Evolutionary conservation across 2,329 filamentous ascomycete species (phyloP), one percentile per base, ranked within the genome.

Genomic region (Capronia americana): DNA sequence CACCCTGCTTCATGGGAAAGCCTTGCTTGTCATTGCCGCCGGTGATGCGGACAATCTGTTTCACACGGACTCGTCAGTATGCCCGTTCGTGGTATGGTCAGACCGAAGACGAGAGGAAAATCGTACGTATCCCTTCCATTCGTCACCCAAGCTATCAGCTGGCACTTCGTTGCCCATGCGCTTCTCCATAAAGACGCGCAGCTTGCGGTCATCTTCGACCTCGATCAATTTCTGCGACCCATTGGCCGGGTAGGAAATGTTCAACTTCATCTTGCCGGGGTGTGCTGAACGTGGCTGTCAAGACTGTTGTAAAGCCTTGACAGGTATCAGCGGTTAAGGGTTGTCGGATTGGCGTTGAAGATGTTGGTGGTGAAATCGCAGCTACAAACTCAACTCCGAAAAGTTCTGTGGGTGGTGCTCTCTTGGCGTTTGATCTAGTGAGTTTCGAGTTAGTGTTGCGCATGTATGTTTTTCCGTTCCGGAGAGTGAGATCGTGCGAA

Each of bases 11-110:
- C 95, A 99, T 99, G 77, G 95, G 95, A 90, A 99, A 99, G 87
- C 95, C 95, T 88, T 99, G 96, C 92, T 99, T 99, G 92, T 99
- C 95, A 91, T 99, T 99, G 82, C 96, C 95, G 80, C 95, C 96
- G 79, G 95, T 99, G 87, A 99, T 98, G 64, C 71, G 71, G 68
- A 74, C 64, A 57, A 73, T 72, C 72, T 73, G 66, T 56, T 48
- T 44, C 53, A 24, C 46, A 62, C 28, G 23, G 53, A 54, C 34
- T 30, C 54, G 66, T 72, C 67, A 72, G 69, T 32, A 63, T 59
- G 20, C 14, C 34, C 44, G 30, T 26, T 12, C 23, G 38, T 4
- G 17, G n/a, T 6, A 10, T 32, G 2, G 4, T 14, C 20, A 17
- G 48, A 30, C 4, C 0, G 17, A 48, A 26, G 1, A 38, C 38